phyloP scores from a whole-genome alignment of 306 rosid genomes.

The Trifolium pratense region DNA sequence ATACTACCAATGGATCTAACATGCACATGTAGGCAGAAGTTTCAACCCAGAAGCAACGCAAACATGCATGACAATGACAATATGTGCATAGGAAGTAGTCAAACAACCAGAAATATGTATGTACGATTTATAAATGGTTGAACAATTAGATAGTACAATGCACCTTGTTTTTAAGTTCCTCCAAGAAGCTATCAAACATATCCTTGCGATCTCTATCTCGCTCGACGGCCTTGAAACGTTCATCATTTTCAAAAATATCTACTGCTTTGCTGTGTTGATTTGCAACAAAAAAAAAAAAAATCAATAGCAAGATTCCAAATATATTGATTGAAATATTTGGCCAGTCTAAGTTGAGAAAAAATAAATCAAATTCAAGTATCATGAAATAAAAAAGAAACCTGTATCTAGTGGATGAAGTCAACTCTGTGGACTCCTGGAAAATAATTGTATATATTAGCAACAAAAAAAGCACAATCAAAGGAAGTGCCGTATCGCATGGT shows the following conservation, averaged over 20 bases:
- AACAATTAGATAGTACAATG: slow-evolving; percentile 37
- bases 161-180: slow-evolving; percentile 75
- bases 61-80: slow-evolving; percentile 30
- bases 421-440: slow-evolving; percentile 79
- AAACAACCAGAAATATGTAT: slow-evolving; percentile 27
- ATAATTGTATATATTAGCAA: slow-evolving; percentile 32
- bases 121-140: slow-evolving; percentile 20
- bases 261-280: slow-evolving; percentile 71
- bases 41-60: slow-evolving; percentile 24
- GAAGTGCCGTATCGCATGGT: slow-evolving; percentile 21
- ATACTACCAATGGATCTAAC: slow-evolving; percentile 13
- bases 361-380: slow-evolving; percentile 26
- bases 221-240: slow-evolving; percentile 83
- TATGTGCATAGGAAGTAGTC: slow-evolving; percentile 20
- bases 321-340: slow-evolving; percentile 6
- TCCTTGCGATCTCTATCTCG: slow-evolving; percentile 92
- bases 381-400: slow-evolving; percentile 56
- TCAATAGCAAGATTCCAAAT: slow-evolving; percentile 34
- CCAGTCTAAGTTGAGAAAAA: slow-evolving; percentile 7
- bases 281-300: slow-evolving; percentile 25
- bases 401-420: slow-evolving; percentile 83
- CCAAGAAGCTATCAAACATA: slow-evolving; percentile 73
- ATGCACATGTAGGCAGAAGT: slow-evolving; percentile 25
- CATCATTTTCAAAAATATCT: slow-evolving; percentile 79
- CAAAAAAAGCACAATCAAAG: slow-evolving; percentile 35